Percentiles rank a stretch among this genome's conserved stretches.
These are phyloP conservation scores for Yarrowia deformans DNA, from an alignment of 805 yeast species.

Conservation along the genomic window DNA sequence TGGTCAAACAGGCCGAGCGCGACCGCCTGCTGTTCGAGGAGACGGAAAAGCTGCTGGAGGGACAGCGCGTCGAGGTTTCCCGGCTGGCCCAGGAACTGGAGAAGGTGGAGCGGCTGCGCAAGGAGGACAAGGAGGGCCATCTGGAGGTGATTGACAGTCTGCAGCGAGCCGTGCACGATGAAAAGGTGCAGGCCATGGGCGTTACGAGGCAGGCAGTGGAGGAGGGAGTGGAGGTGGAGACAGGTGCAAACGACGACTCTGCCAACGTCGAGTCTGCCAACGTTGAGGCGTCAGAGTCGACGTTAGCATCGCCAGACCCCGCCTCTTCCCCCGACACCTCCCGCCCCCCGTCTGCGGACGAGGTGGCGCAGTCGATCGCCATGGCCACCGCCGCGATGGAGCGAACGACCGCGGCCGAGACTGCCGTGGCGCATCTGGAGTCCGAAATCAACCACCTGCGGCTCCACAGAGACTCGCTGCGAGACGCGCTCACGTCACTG, in stretches of 20 bases:
- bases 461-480: constrained; percentile 32
- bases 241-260: not conserved
- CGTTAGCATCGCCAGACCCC: no score
- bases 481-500: constrained; percentile 33
- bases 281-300: no score
- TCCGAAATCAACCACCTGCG: constrained; percentile 15
- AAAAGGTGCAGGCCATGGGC: not conserved
- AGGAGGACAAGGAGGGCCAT: constrained; percentile 20
- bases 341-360: not conserved
- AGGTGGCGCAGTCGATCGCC: not conserved
- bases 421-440: not conserved
- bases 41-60: constrained; percentile 21
- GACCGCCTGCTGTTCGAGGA: constrained; percentile 28
- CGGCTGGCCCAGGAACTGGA: constrained; percentile 33
- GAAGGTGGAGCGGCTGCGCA: not conserved
- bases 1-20: constrained; percentile 17
- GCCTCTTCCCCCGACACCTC: no score
- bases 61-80: constrained; percentile 3
- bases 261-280: no score
- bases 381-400: constrained; percentile 2
- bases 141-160: constrained; percentile 11
- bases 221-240: not conserved
- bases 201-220: not conserved
- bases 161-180: not conserved
- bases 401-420: constrained; percentile 4